Evolutionary conservation across 352 stramenopile genomes (phyloP).

Genomic region (Phytophthora meadii): DNA sequence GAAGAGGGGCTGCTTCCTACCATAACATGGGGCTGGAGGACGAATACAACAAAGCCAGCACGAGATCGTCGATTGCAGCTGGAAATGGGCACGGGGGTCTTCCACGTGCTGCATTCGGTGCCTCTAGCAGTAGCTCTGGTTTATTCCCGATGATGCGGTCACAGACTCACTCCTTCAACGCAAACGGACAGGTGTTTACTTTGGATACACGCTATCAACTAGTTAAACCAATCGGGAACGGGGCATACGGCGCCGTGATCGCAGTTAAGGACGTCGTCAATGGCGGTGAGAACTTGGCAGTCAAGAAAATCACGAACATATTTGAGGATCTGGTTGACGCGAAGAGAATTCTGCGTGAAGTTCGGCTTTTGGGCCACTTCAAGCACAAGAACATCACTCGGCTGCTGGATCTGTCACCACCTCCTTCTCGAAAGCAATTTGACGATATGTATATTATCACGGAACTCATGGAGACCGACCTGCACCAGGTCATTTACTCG

Average conservation of each 20-base stretch:
- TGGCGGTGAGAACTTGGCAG: conserved; percentile 76
- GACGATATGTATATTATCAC: conserved; percentile 97
- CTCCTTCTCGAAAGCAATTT: conserved; percentile 92
- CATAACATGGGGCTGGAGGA: conserved; percentile 14
- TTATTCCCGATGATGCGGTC: conserved; percentile 35
- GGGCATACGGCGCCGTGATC: conserved; percentile 92
- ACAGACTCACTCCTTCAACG: conserved; percentile 76
- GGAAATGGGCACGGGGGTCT: conserved; percentile 11
- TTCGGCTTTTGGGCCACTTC: conserved; percentile 89
- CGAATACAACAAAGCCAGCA: conserved; percentile 32
- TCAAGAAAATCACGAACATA: conserved; percentile 95
- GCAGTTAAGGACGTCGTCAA: conserved; percentile 73
- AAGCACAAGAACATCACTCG: conserved; percentile 94
- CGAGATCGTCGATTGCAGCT: conserved; percentile 9
- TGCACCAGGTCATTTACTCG: conserved; percentile 97
- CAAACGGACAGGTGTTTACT: conserved; percentile 86
- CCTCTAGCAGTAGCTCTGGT: conserved; percentile 29
- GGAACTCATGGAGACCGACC: conserved; percentile 97
- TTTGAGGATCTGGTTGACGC: conserved; percentile 98
- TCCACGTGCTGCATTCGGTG: conserved; percentile 34
- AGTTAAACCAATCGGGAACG: conserved; percentile 89
- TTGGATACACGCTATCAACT: conserved; percentile 89
- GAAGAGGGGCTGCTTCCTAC: conserved; percentile 19
- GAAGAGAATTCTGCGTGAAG: conserved; percentile 97
- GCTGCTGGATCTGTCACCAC: conserved; percentile 92